These are phyloP conservation scores for Syzygium syzygioides DNA, from an alignment of 441 rosid genomes.

Conservation along the genomic window DNA sequence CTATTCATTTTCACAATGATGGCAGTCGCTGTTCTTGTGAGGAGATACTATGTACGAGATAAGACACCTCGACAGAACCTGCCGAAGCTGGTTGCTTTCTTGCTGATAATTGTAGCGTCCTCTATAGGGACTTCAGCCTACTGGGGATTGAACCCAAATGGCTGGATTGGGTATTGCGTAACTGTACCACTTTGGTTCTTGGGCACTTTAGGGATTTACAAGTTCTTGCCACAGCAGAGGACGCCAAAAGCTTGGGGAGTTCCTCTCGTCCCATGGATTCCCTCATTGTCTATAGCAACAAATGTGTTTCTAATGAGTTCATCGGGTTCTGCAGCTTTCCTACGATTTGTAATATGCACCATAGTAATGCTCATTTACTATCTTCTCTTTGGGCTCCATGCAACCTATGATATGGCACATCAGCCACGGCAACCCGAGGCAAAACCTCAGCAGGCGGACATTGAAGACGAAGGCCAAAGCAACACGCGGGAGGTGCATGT, in stretches of 20 bases:
- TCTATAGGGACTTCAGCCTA: conserved; percentile 41
- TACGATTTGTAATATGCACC: conserved; percentile 43
- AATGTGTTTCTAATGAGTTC: conserved; percentile 53
- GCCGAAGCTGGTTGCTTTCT: conserved; percentile 21
- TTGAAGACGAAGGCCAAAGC: conserved; percentile 7
- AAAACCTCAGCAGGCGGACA: conserved; percentile 1
- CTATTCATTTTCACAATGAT: conserved; percentile 43
- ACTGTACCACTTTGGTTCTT: conserved; percentile 46
- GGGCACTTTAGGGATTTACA: conserved; percentile 30
- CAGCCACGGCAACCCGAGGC: conserved; percentile 15
- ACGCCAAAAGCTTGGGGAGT: conserved; percentile 44
- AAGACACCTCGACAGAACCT: conserved; percentile 22
- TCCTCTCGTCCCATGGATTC: conserved; percentile 57
- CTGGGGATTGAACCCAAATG: conserved; percentile 33
- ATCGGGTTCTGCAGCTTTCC: conserved; percentile 23
- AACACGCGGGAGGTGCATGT: background rate
- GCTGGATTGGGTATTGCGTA: conserved; percentile 40
- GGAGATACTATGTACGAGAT: conserved; percentile 35
- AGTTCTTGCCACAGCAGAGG: conserved; percentile 40
- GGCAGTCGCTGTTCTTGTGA: conserved; percentile 42
- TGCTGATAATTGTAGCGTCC: conserved; percentile 29
- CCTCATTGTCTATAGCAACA: conserved; percentile 42
- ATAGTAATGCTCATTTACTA: conserved; percentile 35
- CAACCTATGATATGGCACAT: conserved; percentile 50
- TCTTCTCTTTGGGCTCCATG: conserved; percentile 42